Evolutionary conservation across 2,329 filamentous ascomycete species (phyloP).

Genomic region (Pseudogymnoascus sp.): DNA sequence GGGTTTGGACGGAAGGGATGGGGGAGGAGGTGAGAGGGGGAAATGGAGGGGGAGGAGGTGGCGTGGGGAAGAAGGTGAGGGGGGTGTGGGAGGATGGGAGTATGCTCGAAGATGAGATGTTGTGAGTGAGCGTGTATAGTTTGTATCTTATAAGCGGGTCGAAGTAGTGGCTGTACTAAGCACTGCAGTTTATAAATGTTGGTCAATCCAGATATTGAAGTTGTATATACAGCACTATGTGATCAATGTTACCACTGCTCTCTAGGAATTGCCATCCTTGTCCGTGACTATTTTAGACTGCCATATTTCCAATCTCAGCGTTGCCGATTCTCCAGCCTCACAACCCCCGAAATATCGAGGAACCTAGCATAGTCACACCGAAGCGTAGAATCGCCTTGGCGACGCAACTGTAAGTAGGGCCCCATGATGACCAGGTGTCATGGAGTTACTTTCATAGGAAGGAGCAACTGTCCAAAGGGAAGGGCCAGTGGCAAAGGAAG

Average conservation of each 20-base stretch:
- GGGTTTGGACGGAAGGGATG: background rate
- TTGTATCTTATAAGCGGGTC: background rate
- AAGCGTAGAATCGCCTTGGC: too few relatives aligned
- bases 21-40: background rate
- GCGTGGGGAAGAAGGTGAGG: background rate
- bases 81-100: slow-evolving; percentile 7
- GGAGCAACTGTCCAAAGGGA: too few relatives aligned
- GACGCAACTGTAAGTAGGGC: too few relatives aligned
- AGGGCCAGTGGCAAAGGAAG: too few relatives aligned
- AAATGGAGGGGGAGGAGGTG: background rate
- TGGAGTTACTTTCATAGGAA: too few relatives aligned
- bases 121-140: background rate
- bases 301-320: too few relatives aligned
- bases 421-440: too few relatives aligned
- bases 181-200: slow-evolving; percentile 42
- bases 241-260: background rate
- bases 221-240: background rate
- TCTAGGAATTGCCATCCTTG: background rate
- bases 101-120: slow-evolving; percentile 3
- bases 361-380: too few relatives aligned
- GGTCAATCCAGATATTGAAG: slow-evolving; percentile 34
- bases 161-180: slow-evolving; percentile 38
- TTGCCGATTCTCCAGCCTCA: too few relatives aligned
- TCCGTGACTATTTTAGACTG: too few relatives aligned
- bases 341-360: too few relatives aligned